Percentiles rank a stretch among this genome's conserved stretches.
Conservation (phyloP, 1,139 yeast genomes). For the Yamadazyma dushanensis region DNA sequence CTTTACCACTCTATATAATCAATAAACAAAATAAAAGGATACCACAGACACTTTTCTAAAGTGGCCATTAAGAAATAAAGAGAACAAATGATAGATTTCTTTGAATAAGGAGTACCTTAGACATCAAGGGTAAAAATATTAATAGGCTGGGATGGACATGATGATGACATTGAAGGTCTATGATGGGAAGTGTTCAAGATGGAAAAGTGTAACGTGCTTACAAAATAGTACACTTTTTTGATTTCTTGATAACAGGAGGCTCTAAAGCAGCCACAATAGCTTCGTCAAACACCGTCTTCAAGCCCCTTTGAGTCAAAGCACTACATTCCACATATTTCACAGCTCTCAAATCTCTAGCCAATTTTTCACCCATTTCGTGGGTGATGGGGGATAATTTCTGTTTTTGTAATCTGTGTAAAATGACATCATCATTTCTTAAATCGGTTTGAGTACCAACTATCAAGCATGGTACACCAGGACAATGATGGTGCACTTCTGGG, state of each 20-base stretch:
- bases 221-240: constrained; percentile 80
- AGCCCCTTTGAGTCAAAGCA: constrained; percentile 95
- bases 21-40: constrained; percentile 6
- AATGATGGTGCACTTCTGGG: constrained; percentile 97
- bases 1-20: constrained; percentile 10
- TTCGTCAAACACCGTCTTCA: constrained; percentile 94
- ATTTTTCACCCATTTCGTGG: constrained; percentile 84
- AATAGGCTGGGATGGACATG: too few species aligned
- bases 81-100: constrained; percentile 1
- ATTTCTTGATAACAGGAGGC: constrained; percentile 84
- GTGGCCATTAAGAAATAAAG: constrained; percentile 5
- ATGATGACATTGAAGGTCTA: too few species aligned
- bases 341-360: constrained; percentile 91
- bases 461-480: constrained; percentile 95
- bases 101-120: constrained; percentile 1
- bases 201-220: constrained; percentile 20
- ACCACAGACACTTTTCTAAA: constrained; percentile 4
- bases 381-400: constrained; percentile 88
- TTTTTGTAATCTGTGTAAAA: constrained; percentile 83
- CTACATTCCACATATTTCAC: constrained; percentile 97
- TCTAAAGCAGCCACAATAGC: constrained; percentile 95
- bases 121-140: neutral
- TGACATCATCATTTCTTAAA: constrained; percentile 88
- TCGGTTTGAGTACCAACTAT: constrained; percentile 97
- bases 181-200: neutral